These are phyloP conservation scores for Hordeum pubiflorum DNA, from an alignment of 202 grass and related monocot species.

Conservation along the genomic window DNA sequence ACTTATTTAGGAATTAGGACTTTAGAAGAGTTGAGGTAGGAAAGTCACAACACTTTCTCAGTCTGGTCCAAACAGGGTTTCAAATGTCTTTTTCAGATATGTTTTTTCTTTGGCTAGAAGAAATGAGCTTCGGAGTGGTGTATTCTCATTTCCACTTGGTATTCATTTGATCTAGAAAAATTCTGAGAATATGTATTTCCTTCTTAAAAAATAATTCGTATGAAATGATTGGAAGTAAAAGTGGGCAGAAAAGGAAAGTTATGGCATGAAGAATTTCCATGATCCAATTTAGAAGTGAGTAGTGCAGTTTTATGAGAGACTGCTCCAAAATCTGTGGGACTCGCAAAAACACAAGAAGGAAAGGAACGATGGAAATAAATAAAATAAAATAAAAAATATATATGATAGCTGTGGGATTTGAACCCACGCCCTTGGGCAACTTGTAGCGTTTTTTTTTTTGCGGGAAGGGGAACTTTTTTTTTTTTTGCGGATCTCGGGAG, in stretches of 20 bases:
- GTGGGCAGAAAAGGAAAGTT: background rate
- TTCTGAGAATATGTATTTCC: background rate
- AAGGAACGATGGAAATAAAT: background rate
- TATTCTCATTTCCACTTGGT: too few species aligned
- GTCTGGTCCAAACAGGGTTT: slow-evolving; percentile 1
- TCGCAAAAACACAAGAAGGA: background rate
- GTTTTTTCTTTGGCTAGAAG: too few species aligned
- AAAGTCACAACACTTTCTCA: slow-evolving; percentile 6
- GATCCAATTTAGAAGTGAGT: background rate
- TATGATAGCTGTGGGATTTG: slow-evolving; percentile 97
- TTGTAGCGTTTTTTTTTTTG: too few species aligned
- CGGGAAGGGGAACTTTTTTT: too few species aligned
- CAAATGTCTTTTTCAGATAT: too few species aligned
- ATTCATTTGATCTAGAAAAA: background rate
- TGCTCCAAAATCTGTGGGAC: background rate
- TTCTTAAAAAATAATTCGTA: background rate
- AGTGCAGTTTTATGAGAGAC: too few species aligned
- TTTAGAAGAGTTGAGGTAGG: background rate
- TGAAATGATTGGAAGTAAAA: background rate
- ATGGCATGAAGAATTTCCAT: background rate
- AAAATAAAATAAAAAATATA: background rate
- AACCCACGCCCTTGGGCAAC: slow-evolving; percentile 71
- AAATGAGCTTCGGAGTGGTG: too few species aligned
- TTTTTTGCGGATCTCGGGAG: too few species aligned
- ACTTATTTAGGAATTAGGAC: background rate